Conservation (phyloP, 2,329 filamentous ascomycete species). For the Fusarium anthophilum region DNA sequence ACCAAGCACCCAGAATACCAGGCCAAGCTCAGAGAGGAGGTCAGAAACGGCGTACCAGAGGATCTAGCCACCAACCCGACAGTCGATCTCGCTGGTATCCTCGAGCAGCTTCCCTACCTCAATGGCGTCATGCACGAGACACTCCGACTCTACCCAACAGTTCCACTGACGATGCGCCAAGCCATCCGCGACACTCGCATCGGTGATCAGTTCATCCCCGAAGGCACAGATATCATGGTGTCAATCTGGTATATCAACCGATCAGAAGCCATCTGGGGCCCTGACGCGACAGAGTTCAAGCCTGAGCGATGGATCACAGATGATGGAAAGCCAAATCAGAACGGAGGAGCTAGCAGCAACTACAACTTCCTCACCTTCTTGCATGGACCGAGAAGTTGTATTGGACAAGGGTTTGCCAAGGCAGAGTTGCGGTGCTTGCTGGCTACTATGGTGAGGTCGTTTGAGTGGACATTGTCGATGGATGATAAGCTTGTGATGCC, state of each 20-base stretch:
- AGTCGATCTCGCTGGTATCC: conserved; percentile 55
- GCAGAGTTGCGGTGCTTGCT: conserved; percentile 79
- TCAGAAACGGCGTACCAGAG: not conserved
- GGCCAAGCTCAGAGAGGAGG: conserved; percentile 26
- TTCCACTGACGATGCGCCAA: conserved; percentile 70
- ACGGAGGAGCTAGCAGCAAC: conserved; percentile 74
- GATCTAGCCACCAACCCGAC: not conserved
- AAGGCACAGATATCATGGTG: conserved; percentile 71
- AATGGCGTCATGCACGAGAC: conserved; percentile 76
- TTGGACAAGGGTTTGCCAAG: conserved; percentile 78
- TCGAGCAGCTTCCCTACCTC: conserved; percentile 74
- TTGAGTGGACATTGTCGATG: conserved; percentile 66
- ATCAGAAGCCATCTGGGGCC: conserved; percentile 71
- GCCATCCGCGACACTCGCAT: conserved; percentile 66
- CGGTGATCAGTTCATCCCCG: conserved; percentile 67
- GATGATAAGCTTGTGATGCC: conserved; percentile 68
- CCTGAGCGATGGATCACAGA: conserved; percentile 73
- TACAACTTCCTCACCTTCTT: conserved; percentile 81
- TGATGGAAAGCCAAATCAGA: conserved; percentile 63
- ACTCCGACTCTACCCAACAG: conserved; percentile 73
- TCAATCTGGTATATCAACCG: conserved; percentile 70
- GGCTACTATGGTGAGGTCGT: conserved; percentile 72
- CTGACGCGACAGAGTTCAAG: conserved; percentile 71
- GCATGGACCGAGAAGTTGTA: conserved; percentile 84
- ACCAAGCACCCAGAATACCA: conserved; percentile 29